Percentiles rank a stretch among this genome's conserved stretches.
These are phyloP conservation scores for Talaromyces nanjingensis DNA, from an alignment of 495 filamentous ascomycete genomes.

Conservation along the genomic window DNA sequence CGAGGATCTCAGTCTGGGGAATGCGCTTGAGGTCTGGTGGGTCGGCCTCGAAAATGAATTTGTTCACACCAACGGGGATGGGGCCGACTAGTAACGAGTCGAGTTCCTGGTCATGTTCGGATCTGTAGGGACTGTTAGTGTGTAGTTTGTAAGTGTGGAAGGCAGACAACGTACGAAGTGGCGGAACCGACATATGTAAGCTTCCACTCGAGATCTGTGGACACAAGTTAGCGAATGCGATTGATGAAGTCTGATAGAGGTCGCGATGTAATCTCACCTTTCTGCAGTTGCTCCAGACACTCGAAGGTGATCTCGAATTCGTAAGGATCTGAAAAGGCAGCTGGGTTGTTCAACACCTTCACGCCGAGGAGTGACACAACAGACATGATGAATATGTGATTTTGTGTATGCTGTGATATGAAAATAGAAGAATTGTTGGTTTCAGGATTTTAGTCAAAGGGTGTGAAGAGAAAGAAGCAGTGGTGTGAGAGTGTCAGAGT, in stretches of 20 bases:
- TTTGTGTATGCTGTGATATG: neutral
- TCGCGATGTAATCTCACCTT: constrained; percentile 50
- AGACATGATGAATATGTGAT: constrained; percentile 61
- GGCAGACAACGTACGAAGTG: constrained; percentile 64
- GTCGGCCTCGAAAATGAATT: constrained; percentile 96
- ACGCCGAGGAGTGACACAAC: constrained; percentile 94
- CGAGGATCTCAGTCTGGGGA: constrained; percentile 87
- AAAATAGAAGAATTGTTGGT: neutral
- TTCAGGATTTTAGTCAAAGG: neutral
- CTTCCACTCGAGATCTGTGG: constrained; percentile 96
- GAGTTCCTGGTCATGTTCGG: constrained; percentile 96
- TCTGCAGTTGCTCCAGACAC: constrained; percentile 85
- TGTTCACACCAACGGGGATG: constrained; percentile 94
- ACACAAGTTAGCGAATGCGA: neutral
- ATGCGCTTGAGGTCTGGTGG: constrained; percentile 83
- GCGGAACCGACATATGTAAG: constrained; percentile 97
- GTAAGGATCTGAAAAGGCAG: constrained; percentile 80
- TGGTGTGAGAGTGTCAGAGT: neutral
- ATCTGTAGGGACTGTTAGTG: constrained; percentile 43
- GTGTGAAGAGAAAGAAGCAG: neutral
- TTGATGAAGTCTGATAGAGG: neutral
- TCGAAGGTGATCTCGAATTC: constrained; percentile 98
- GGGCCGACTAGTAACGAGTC: constrained; percentile 94
- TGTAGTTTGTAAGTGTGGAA: constrained; percentile 7
- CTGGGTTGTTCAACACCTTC: constrained; percentile 93